Conservation (phyloP, 305 asterid genomes). For the Petunia hybrid region DNA sequence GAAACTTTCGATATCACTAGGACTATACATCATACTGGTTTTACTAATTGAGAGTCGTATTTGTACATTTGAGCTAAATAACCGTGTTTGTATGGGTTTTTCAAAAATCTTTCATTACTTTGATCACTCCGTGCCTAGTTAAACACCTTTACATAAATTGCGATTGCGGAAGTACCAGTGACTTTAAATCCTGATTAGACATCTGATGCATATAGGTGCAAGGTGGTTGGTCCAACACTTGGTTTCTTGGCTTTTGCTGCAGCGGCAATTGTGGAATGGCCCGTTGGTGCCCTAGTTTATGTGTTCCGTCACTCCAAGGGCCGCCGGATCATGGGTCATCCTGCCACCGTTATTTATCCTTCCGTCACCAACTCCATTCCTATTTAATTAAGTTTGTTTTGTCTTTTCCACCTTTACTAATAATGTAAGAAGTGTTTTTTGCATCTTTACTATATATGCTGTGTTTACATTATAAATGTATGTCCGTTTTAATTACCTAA, state of each 20-base stretch:
- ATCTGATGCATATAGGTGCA: slow-evolving; percentile 51
- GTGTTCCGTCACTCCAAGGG: slow-evolving; percentile 82
- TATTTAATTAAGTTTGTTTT: slow-evolving; percentile 40
- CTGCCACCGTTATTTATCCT: slow-evolving; percentile 76
- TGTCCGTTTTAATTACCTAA: not conserved
- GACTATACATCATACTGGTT: no score
- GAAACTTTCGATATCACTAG: no score
- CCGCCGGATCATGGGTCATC: slow-evolving; percentile 90
- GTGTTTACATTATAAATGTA: not conserved
- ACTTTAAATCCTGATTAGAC: not conserved
- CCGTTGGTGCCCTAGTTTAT: slow-evolving; percentile 79
- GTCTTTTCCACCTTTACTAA: not conserved
- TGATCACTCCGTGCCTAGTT: no score
- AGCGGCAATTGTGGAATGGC: slow-evolving; percentile 89
- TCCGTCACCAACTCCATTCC: slow-evolving; percentile 57
- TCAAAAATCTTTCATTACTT: no score
- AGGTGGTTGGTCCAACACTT: slow-evolving; percentile 86
- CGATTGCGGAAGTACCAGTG: no score
- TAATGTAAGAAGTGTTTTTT: not conserved
- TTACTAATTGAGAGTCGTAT: no score
- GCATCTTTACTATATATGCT: not conserved
- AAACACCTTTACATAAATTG: no score
- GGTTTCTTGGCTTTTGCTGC: slow-evolving; percentile 80
- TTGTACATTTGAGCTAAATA: no score
- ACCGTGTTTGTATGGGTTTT: no score